A percentile compares a stretch with the other conserved stretches of the same genome.
Conservation (phyloP, 192 early-diverging fungal species). For the Rhizoclosmatium sp. region DNA sequence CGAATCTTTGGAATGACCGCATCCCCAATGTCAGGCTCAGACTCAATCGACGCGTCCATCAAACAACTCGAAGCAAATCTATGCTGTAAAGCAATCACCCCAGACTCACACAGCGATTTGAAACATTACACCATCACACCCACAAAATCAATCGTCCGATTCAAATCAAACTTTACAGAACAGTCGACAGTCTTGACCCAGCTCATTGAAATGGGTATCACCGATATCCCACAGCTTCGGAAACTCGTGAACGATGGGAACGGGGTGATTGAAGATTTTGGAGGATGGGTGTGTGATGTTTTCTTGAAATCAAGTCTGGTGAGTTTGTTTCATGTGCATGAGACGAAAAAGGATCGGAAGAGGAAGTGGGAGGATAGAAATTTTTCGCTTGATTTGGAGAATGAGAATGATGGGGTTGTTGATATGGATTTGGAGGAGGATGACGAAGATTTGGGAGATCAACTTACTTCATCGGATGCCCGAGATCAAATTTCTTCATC, state of each 20-base stretch:
- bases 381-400: not conserved
- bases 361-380: not conserved
- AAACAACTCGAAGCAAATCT: slow-evolving; percentile 53
- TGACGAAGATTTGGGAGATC: no score
- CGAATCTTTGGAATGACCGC: slow-evolving; percentile 94
- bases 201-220: slow-evolving; percentile 20
- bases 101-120: slow-evolving; percentile 20
- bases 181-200: not conserved
- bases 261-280: slow-evolving; percentile 65
- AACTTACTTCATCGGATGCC: not conserved
- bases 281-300: slow-evolving; percentile 81
- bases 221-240: slow-evolving; percentile 44
- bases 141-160: slow-evolving; percentile 42
- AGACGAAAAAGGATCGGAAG: not conserved
- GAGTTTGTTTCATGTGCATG: not conserved
- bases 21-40: slow-evolving; percentile 71
- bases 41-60: slow-evolving; percentile 40
- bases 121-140: slow-evolving; percentile 40
- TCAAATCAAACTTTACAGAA: slow-evolving; percentile 11
- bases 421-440: not conserved
- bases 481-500: not conserved
- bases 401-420: not conserved
- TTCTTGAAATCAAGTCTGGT: slow-evolving; percentile 59
- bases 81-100: slow-evolving; percentile 43
- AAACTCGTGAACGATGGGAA: slow-evolving; percentile 48